Evolutionary conservation across 306 rosid species (phyloP).

Genomic region (Lathyrus sativus): DNA sequence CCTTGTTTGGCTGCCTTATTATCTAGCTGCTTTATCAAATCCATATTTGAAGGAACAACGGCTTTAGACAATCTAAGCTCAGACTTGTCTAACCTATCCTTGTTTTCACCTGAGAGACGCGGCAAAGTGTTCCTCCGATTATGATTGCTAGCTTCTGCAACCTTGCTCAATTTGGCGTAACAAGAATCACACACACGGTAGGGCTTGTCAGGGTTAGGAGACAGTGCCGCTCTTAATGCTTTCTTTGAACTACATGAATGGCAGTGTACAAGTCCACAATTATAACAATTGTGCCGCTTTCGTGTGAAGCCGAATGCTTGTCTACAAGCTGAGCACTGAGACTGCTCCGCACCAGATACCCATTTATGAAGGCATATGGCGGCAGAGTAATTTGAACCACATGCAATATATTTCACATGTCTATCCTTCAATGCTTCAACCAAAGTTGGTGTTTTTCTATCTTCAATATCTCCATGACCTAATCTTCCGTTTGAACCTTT

Average conservation of each 20-base stretch:
- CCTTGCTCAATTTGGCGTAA: slow-evolving; percentile 80
- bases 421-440: slow-evolving; percentile 92
- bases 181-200: slow-evolving; percentile 96
- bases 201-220: slow-evolving; percentile 87
- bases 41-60: slow-evolving; percentile 74
- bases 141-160: slow-evolving; percentile 61
- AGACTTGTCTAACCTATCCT: slow-evolving; percentile 86
- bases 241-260: slow-evolving; percentile 96
- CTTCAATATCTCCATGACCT: slow-evolving; percentile 98
- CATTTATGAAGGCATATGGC: slow-evolving; percentile 98
- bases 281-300: slow-evolving; percentile 97
- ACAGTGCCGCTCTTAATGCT: slow-evolving; percentile 83
- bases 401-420: slow-evolving; percentile 85
- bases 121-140: slow-evolving; percentile 70
- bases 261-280: slow-evolving; percentile 99
- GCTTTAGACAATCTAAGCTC: slow-evolving; percentile 76
- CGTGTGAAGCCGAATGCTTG: slow-evolving; percentile 97
- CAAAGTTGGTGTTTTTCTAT: slow-evolving; percentile 80
- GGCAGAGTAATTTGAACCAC: slow-evolving; percentile 90
- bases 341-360: slow-evolving; percentile 94
- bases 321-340: slow-evolving; percentile 96
- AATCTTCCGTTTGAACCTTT: slow-evolving; percentile 99
- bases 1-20: slow-evolving; percentile 96
- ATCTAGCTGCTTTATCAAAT: slow-evolving; percentile 93
- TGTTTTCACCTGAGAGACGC: slow-evolving; percentile 93